Percentiles rank a stretch among this genome's conserved stretches.
Conservation (phyloP, 2,329 filamentous ascomycete species). For the Hypoxylon sp. region DNA sequence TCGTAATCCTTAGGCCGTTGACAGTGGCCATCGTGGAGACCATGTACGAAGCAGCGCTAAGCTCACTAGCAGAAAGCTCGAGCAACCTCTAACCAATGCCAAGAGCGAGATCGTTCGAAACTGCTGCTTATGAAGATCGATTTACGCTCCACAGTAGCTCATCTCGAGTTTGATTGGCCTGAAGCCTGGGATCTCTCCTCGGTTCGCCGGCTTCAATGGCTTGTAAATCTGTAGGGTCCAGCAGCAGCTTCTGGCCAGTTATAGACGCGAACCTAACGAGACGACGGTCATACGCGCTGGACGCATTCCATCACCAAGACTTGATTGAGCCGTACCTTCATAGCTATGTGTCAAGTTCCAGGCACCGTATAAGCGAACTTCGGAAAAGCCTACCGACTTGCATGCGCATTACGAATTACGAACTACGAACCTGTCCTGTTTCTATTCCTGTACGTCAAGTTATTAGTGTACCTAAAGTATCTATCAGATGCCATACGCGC, state of each 20-base stretch:
- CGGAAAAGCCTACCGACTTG: slow-evolving; percentile 26
- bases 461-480: not conserved
- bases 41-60: slow-evolving; percentile 42
- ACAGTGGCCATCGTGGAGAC: slow-evolving; percentile 36
- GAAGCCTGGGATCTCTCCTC: slow-evolving; percentile 17
- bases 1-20: slow-evolving; percentile 30
- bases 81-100: slow-evolving; percentile 34
- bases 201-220: slow-evolving; percentile 31
- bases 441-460: slow-evolving; percentile 27
- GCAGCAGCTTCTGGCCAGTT: slow-evolving; percentile 29
- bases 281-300: slow-evolving; percentile 31
- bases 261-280: slow-evolving; percentile 26
- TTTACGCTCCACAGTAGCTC: slow-evolving; percentile 34
- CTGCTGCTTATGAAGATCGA: slow-evolving; percentile 42
- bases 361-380: slow-evolving; percentile 31
- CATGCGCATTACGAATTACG: slow-evolving; percentile 22
- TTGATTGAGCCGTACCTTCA: slow-evolving; percentile 28
- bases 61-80: slow-evolving; percentile 30
- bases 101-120: slow-evolving; percentile 45
- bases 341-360: slow-evolving; percentile 33
- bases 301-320: slow-evolving; percentile 26
- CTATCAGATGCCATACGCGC: not conserved
- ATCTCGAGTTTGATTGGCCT: slow-evolving; percentile 37
- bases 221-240: slow-evolving; percentile 31
- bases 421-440: slow-evolving; percentile 19